Conservation (phyloP, 805 yeast species). For the Starmerella cellae region DNA sequence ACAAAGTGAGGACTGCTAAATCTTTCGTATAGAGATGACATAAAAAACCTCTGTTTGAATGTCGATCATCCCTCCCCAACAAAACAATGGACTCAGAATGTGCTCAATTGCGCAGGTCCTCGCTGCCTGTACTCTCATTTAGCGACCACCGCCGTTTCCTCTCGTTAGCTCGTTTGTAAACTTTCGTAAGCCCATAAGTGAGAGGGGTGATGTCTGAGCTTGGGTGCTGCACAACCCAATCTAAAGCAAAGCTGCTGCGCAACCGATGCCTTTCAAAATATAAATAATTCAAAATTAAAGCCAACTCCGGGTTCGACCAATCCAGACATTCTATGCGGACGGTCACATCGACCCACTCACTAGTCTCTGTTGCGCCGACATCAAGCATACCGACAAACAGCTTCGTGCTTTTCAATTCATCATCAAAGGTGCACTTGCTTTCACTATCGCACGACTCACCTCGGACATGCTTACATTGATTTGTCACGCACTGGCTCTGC, state of each 20-base stretch:
- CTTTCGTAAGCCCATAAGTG: slow-evolving; percentile 8
- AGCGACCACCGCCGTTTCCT: slow-evolving; percentile 12
- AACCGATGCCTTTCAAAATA: slow-evolving; percentile 12
- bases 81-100: too few species aligned
- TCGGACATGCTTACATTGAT: neutral
- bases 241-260: slow-evolving; percentile 1
- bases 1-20: too few species aligned
- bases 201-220: slow-evolving; percentile 1
- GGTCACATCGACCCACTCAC: slow-evolving; percentile 12
- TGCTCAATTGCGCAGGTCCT: too few species aligned
- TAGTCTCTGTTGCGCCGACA: neutral
- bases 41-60: too few species aligned
- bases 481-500: slow-evolving; percentile 1
- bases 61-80: too few species aligned
- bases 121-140: too few species aligned
- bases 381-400: slow-evolving; percentile 8
- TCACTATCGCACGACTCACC: neutral
- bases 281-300: slow-evolving; percentile 16
- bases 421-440: neutral
- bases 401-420: neutral
- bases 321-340: slow-evolving; percentile 9
- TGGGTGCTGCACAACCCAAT: slow-evolving; percentile 10
- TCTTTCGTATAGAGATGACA: too few species aligned
- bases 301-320: slow-evolving; percentile 6
- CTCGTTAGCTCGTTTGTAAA: slow-evolving; percentile 13